Evolutionary conservation across 768 basidiomycete genomes (phyloP).

Genomic region (Podaxis pistillaris): DNA sequence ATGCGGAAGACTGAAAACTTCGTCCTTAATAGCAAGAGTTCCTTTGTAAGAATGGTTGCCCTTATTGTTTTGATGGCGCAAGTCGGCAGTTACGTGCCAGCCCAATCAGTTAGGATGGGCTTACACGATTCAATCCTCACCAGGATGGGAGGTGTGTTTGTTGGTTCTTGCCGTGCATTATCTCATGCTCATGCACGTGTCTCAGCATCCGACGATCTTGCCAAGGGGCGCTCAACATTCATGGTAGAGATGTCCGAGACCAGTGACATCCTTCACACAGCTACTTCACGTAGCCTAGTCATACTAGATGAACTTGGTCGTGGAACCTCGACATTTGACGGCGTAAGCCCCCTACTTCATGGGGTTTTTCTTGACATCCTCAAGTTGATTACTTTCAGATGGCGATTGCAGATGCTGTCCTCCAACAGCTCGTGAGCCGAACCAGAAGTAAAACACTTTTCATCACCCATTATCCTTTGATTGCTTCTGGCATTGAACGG

Average conservation of each 20-base stretch:
- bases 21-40: conserved; percentile 65
- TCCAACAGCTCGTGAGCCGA: conserved; percentile 63
- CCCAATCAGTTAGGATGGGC: conserved; percentile 67
- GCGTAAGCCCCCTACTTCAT: conserved; percentile 38
- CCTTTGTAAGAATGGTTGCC: conserved; percentile 75
- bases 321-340: conserved; percentile 93
- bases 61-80: conserved; percentile 83
- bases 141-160: conserved; percentile 77
- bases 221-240: conserved; percentile 87
- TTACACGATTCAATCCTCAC: conserved; percentile 84
- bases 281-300: conserved; percentile 76
- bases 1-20: neutral
- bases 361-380: neutral
- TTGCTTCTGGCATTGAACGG: conserved; percentile 66
- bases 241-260: conserved; percentile 98
- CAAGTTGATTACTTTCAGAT: conserved; percentile 44
- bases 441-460: conserved; percentile 78
- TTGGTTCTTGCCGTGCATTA: conserved; percentile 2
- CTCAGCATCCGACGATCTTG: conserved; percentile 83
- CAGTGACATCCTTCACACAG: conserved; percentile 78
- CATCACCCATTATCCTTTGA: conserved; percentile 91
- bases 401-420: conserved; percentile 82
- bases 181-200: conserved; percentile 8
- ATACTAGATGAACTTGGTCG: conserved; percentile 89
- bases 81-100: conserved; percentile 93